phyloP scores from a whole-genome alignment of 1,284 basidiomycete species.

The Microbotryum saponariae region DNA sequence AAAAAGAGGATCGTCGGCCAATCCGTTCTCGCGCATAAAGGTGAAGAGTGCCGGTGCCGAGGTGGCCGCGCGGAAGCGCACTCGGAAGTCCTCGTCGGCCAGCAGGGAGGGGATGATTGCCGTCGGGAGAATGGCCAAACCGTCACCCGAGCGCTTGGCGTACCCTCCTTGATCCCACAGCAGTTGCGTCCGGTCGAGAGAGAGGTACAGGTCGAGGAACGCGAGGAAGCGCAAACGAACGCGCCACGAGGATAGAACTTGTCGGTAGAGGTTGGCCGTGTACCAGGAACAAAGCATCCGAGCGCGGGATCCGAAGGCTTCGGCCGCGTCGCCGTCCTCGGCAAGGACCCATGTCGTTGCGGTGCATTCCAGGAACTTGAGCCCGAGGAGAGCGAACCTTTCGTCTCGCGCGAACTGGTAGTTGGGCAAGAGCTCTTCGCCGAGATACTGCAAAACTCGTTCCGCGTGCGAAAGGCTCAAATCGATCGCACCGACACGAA shows the following conservation, averaged over 20 bases:
- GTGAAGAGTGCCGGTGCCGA: conserved; percentile 54
- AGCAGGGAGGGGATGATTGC: conserved; percentile 52
- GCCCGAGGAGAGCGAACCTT: conserved; percentile 50
- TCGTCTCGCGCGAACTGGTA: conserved; percentile 58
- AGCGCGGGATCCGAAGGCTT: conserved; percentile 48
- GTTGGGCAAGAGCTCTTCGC: conserved; percentile 49
- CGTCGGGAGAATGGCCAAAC: conserved; percentile 36
- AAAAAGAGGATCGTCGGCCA: conserved; percentile 25
- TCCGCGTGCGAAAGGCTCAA: conserved; percentile 48
- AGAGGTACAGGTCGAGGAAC: conserved; percentile 61
- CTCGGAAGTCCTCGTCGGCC: conserved; percentile 69
- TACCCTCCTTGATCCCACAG: conserved; percentile 46
- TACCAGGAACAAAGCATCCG: conserved; percentile 53
- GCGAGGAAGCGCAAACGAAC: conserved; percentile 52
- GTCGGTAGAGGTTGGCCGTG: conserved; percentile 45
- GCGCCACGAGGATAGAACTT: conserved; percentile 56
- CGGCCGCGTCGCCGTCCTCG: conserved; percentile 37
- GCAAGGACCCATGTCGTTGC: conserved; percentile 56
- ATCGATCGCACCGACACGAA: conserved; percentile 52
- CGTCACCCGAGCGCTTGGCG: conserved; percentile 36
- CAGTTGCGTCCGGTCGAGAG: conserved; percentile 52
- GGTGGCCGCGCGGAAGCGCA: conserved; percentile 67
- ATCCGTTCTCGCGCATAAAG: conserved; percentile 10
- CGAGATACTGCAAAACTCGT: conserved; percentile 52
- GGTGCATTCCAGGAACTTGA: conserved; percentile 61